These are phyloP conservation scores for Naganishia vaughanmartiniae DNA, from an alignment of 768 basidiomycete genomes.

Conservation along the genomic window DNA sequence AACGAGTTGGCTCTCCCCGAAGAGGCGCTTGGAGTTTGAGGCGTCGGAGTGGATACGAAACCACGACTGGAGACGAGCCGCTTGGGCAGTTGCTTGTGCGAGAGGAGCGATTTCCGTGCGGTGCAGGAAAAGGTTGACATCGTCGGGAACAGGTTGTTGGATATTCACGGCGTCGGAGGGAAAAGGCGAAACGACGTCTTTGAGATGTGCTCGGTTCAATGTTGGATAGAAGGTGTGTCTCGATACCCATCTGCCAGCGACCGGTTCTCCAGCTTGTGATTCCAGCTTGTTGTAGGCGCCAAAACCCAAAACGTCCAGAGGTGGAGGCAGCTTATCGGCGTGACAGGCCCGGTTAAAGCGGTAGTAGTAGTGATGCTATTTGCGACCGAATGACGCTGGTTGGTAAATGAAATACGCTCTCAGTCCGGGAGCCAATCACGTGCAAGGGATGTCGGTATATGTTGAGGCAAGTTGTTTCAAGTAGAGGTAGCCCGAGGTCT, in stretches of 20 bases:
- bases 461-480: no score
- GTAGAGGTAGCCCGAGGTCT: no score
- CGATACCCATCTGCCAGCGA: background rate
- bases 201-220: no score
- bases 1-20: background rate
- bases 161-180: background rate
- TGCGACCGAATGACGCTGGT: slow-evolving; percentile 19
- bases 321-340: slow-evolving; percentile 24
- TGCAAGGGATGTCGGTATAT: background rate
- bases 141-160: background rate
- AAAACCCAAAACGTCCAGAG: background rate
- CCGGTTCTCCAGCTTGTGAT: background rate
- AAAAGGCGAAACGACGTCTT: background rate
- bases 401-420: background rate
- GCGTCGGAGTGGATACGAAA: background rate
- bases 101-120: background rate
- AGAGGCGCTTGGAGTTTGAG: background rate
- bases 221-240: no score
- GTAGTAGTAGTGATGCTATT: background rate
- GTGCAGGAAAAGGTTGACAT: slow-evolving; percentile 1
- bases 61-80: background rate
- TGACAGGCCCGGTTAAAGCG: background rate
- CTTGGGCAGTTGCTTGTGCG: background rate
- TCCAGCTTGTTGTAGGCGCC: background rate
- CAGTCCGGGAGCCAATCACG: background rate